A percentile compares a stretch with the other conserved stretches of the same genome.
phyloP scores from a whole-genome alignment of 495 filamentous ascomycete species.

The Thermothielavioides terrestris region DNA sequence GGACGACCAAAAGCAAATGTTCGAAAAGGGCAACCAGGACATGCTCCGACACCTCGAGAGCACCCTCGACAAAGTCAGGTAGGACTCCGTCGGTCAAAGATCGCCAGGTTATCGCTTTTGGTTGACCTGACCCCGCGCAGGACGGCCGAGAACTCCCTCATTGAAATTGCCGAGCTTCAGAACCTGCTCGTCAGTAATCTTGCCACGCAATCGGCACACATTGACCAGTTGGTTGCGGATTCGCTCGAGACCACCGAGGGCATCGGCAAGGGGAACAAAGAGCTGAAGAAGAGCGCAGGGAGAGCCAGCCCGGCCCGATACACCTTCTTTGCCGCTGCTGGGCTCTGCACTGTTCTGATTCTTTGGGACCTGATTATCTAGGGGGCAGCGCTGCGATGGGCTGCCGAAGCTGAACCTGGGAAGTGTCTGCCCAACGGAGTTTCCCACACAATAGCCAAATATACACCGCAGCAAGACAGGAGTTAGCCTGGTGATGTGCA shows the following conservation, averaged over 20 bases:
- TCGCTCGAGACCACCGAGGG: conserved; percentile 73
- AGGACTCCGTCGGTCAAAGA: conserved; percentile 1
- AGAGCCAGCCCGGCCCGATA: conserved; percentile 74
- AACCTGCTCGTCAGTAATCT: conserved; percentile 79
- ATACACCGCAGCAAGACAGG: too few species aligned
- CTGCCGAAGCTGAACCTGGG: too few species aligned
- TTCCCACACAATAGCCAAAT: neutral
- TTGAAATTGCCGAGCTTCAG: conserved; percentile 91
- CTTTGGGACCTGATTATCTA: conserved; percentile 92
- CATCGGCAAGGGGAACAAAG: conserved; percentile 79
- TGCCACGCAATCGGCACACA: conserved; percentile 71
- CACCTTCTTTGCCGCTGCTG: conserved; percentile 80
- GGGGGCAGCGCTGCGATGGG: too few species aligned
- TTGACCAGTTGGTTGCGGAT: conserved; percentile 82
- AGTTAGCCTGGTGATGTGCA: too few species aligned
- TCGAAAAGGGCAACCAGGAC: conserved; percentile 85
- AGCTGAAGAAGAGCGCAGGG: conserved; percentile 78
- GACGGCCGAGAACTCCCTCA: conserved; percentile 77
- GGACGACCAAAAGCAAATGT: conserved; percentile 80
- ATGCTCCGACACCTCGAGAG: conserved; percentile 90
- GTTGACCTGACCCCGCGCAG: conserved; percentile 35
- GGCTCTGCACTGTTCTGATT: conserved; percentile 70
- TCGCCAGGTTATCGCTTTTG: neutral
- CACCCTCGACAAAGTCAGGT: conserved; percentile 87
- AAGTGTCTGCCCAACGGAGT: neutral